Conservation (phyloP, 2,329 filamentous ascomycete genomes). For the Neonectria ditissima region DNA sequence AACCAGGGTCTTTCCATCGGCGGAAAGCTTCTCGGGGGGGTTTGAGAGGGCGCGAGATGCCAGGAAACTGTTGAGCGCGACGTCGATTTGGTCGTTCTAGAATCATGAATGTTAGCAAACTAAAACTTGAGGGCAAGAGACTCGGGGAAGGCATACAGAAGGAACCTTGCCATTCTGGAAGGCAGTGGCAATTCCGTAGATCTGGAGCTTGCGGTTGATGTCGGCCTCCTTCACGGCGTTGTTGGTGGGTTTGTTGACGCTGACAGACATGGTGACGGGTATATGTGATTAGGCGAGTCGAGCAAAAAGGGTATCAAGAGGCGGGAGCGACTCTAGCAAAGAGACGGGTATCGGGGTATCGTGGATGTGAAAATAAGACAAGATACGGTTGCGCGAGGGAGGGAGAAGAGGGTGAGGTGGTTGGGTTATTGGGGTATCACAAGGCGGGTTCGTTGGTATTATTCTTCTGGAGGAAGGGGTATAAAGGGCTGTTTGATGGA, state of each 20-base stretch:
- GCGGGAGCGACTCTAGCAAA: slow-evolving; percentile 17
- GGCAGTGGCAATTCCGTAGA: slow-evolving; percentile 90
- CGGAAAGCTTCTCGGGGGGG: slow-evolving; percentile 82
- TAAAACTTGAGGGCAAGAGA: not conserved
- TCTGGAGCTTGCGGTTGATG: slow-evolving; percentile 92
- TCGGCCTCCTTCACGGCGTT: slow-evolving; percentile 82
- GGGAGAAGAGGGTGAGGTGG: slow-evolving; percentile 11
- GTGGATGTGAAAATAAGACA: slow-evolving; percentile 1
- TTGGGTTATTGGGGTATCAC: slow-evolving; percentile 47
- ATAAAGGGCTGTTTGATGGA: slow-evolving; percentile 26
- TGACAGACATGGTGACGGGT: slow-evolving; percentile 50
- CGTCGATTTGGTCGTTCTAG: slow-evolving; percentile 94
- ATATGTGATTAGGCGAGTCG: slow-evolving; percentile 32
- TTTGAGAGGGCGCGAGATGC: slow-evolving; percentile 75
- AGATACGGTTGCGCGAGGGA: slow-evolving; percentile 3
- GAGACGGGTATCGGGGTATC: slow-evolving; percentile 12
- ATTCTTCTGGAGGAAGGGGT: slow-evolving; percentile 30
- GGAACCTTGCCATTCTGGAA: slow-evolving; percentile 92
- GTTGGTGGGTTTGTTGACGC: slow-evolving; percentile 81
- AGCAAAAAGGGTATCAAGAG: slow-evolving; percentile 17
- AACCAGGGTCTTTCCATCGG: slow-evolving; percentile 84
- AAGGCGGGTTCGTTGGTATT: slow-evolving; percentile 37
- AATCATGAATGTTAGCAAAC: slow-evolving; percentile 20
- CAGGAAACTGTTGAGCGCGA: slow-evolving; percentile 90
- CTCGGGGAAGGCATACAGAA: slow-evolving; percentile 70